Conservation (phyloP, 768 basidiomycete genomes). For the Tricholoma terreum region DNA sequence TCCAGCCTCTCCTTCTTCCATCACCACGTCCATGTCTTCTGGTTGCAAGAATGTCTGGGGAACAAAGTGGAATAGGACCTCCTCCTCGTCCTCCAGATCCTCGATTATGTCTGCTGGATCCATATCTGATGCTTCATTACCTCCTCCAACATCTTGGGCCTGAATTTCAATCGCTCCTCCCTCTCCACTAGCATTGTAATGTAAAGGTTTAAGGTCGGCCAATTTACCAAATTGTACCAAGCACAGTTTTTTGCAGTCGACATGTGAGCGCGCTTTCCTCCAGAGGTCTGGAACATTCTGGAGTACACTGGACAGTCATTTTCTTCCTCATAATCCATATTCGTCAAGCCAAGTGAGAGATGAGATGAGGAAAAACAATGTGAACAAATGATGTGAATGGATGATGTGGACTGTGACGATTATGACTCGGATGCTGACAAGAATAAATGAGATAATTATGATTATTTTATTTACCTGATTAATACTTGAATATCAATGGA, state of each 20-base stretch:
- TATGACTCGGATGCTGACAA: too few relatives aligned
- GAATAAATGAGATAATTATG: too few relatives aligned
- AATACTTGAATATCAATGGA: too few relatives aligned
- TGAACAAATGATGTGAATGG: too few relatives aligned
- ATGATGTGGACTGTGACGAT: too few relatives aligned
- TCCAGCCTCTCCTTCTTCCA: neutral
- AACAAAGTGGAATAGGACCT: neutral
- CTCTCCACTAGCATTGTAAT: neutral
- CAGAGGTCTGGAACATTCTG: neutral
- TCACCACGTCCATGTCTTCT: neutral
- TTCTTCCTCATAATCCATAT: neutral
- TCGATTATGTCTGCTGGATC: neutral
- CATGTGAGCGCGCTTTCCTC: neutral
- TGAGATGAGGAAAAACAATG: too few relatives aligned
- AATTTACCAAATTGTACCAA: neutral
- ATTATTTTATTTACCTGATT: too few relatives aligned
- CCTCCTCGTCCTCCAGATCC: neutral
- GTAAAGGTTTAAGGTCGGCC: neutral
- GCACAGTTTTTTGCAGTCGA: neutral
- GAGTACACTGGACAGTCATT: neutral
- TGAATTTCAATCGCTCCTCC: neutral
- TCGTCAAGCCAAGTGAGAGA: too few relatives aligned
- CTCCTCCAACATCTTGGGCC: neutral
- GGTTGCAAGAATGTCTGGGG: neutral
- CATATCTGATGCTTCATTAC: neutral